These are phyloP conservation scores for Saccharomycopsis oosterbeekiorum DNA, from an alignment of 805 yeast genomes.

Conservation along the genomic window DNA sequence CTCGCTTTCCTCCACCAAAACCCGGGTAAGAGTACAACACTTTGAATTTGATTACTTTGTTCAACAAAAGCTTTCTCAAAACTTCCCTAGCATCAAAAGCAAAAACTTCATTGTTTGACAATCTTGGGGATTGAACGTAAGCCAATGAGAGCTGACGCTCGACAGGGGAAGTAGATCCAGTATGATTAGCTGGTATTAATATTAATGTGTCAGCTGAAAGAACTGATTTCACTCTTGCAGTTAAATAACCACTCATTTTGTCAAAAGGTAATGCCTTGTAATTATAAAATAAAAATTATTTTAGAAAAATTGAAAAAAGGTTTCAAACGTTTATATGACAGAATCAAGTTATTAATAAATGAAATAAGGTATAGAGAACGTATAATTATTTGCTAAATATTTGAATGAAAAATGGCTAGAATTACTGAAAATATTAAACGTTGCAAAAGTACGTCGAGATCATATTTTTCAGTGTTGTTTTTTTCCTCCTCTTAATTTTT, in stretches of 20 bases:
- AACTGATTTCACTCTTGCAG: conserved; percentile 62
- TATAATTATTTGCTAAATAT: too few species aligned
- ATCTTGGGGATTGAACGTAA: conserved; percentile 49
- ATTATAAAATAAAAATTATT: neutral
- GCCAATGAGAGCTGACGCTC: conserved; percentile 61
- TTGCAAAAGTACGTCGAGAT: neutral
- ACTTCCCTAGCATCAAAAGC: conserved; percentile 54
- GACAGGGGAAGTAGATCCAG: conserved; percentile 33
- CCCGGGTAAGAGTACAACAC: conserved; percentile 43
- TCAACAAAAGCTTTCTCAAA: conserved; percentile 51
- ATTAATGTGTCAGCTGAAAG: conserved; percentile 63
- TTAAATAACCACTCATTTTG: conserved; percentile 17
- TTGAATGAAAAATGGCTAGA: neutral
- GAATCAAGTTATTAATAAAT: neutral
- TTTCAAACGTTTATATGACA: too few species aligned
- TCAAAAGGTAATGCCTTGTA: neutral
- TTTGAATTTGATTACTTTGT: conserved; percentile 50
- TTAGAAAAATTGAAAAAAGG: too few species aligned
- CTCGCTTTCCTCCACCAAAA: conserved; percentile 35
- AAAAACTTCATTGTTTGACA: conserved; percentile 33
- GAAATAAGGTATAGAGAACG: neutral
- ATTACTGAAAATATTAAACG: neutral
- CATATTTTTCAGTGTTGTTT: conserved; percentile 26
- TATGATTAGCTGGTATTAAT: conserved; percentile 36
- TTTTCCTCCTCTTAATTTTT: too few species aligned